Evolutionary conservation across 176 grass and related monocot species (phyloP).

Genomic region (Guadua angustifolia): DNA sequence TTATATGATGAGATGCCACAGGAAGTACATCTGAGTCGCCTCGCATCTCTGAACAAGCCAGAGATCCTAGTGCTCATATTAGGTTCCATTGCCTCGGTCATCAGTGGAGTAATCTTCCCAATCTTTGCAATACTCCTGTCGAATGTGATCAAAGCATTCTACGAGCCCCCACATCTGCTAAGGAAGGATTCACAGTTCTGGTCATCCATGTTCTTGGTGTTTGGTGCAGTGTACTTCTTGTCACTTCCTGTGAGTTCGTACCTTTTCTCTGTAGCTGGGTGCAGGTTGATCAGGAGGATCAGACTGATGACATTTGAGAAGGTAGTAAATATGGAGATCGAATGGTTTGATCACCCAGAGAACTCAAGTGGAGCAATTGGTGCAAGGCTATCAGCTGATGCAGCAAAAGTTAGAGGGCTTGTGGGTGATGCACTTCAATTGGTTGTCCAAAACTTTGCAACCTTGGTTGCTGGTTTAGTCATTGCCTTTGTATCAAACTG

Average conservation of each 20-base stretch:
- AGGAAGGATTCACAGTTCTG: constrained; percentile 82
- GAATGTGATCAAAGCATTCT: constrained; percentile 86
- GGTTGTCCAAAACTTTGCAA: constrained; percentile 83
- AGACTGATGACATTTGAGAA: constrained; percentile 95
- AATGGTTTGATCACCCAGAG: constrained; percentile 86
- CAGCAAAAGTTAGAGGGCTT: constrained; percentile 79
- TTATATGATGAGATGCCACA: constrained; percentile 47
- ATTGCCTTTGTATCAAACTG: constrained; percentile 87
- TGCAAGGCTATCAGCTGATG: constrained; percentile 81
- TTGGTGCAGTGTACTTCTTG: constrained; percentile 74
- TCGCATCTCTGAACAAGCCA: constrained; percentile 86
- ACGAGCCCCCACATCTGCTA: constrained; percentile 67
- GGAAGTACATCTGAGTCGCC: constrained; percentile 71
- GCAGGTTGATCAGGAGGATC: constrained; percentile 81
- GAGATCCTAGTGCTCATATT: constrained; percentile 75
- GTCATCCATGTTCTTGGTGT: constrained; percentile 89
- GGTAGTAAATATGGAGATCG: constrained; percentile 85
- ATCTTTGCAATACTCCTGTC: constrained; percentile 77
- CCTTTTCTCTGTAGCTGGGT: constrained; percentile 84
- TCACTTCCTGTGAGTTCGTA: constrained; percentile 75
- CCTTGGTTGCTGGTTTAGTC: constrained; percentile 74
- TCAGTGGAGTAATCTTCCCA: constrained; percentile 81
- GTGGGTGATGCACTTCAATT: constrained; percentile 82
- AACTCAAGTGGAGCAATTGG: constrained; percentile 90
- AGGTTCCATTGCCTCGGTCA: constrained; percentile 70